Conservation (phyloP, 805 yeast genomes). For the Blastobotrys attinorum region DNA sequence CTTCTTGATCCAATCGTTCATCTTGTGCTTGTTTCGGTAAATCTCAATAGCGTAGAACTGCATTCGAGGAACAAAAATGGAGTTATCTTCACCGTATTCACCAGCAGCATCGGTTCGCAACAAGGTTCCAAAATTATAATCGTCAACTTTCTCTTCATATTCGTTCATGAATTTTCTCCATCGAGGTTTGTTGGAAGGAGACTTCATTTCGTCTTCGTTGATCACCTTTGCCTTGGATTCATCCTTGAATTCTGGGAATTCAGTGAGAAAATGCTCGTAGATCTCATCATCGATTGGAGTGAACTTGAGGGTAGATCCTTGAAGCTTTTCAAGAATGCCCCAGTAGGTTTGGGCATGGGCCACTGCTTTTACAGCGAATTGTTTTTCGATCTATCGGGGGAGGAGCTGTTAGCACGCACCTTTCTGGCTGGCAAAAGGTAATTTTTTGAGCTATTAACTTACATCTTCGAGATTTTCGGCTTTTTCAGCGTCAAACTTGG, state of each 20-base stretch:
- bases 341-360: conserved; percentile 93
- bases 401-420: background rate
- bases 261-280: conserved; percentile 38
- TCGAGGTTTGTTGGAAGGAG: conserved; percentile 66
- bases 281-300: conserved; percentile 33
- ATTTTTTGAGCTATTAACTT: no score
- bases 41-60: conserved; percentile 95
- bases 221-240: conserved; percentile 43
- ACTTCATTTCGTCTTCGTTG: conserved; percentile 76
- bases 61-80: conserved; percentile 84
- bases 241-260: conserved; percentile 83
- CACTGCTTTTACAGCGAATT: conserved; percentile 96
- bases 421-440: background rate
- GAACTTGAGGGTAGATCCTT: conserved; percentile 68
- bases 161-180: conserved; percentile 86
- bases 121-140: conserved; percentile 92
- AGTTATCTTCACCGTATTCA: conserved; percentile 75
- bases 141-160: conserved; percentile 75
- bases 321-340: conserved; percentile 61
- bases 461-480: conserved; percentile 89
- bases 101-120: conserved; percentile 62
- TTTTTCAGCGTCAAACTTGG: conserved; percentile 64
- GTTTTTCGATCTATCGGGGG: conserved; percentile 69
- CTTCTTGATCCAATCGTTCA: conserved; percentile 75
- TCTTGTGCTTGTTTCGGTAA: conserved; percentile 81